Base-by-base conservation (phyloP, 2,329 filamentous ascomycete genomes). In the Fusarium palustre region DNA sequence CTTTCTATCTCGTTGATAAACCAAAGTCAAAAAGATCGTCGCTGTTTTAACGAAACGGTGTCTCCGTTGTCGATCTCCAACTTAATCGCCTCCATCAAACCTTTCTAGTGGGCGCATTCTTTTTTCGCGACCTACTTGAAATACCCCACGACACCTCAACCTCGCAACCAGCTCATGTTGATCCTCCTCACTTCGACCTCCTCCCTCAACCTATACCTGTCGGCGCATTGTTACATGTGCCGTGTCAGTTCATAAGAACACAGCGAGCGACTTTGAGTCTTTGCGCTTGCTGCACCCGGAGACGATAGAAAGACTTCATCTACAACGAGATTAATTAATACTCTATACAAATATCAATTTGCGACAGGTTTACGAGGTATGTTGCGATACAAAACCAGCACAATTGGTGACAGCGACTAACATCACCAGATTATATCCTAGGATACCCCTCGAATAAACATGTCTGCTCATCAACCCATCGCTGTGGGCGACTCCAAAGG, bases 261-360 rank as follows among this genome's bases (percentile, higher is more conserved):
- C 80, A 79, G 85, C 86, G 85, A 80, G 87, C 86, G 87, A 89
- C 87, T 89, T 88, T 73, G 79, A 86, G 87, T 88, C 87, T 89
- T 89, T 89, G 87, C 87, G 86, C 85, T 88, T 88, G 86, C 85
- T 87, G 73, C 73, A 76, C 49, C 59, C 47, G 81, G 82, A 78
- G 82, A 82, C 79, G 81, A 64, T 54, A 86, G 84, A 88, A 88
- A 88, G 86, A 88, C 86, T 86, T 74, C 54, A 69, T 31, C 28
- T 52, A 43, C 16, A 1, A 39, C 25, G 43, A 57, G 53, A 46
- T 30, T 30, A 38, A 39, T 49, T 33, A 20, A n/a, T 25, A 30
- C 43, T 46, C 8, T n/a, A 36, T 25, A 9, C 22, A 45, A 36
- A 28, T 24, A 65, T 39, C 48, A 5, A 4, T 58, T 48, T 55